Base-by-base conservation (phyloP, 371 early-diverging fungal species). In the Rhizomucor pusillus region DNA sequence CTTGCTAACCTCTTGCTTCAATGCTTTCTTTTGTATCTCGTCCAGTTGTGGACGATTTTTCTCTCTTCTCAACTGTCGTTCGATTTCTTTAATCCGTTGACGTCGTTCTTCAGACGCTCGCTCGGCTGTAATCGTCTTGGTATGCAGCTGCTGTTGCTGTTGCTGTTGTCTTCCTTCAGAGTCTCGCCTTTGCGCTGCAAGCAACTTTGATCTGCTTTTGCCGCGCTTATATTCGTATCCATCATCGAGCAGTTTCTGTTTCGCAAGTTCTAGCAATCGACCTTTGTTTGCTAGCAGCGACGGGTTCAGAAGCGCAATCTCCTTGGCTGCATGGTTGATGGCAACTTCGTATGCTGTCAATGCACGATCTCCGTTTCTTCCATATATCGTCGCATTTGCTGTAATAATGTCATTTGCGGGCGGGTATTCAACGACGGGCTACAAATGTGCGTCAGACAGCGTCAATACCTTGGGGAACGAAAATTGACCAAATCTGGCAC, bases 151-250 rank as follows among this genome's bases (percentile, higher is more conserved):
- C 45, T 16, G 2, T 46, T 16, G 23, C 2, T 23, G 6, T 46
- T 13, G 47, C 18, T 0, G 47, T 23, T 2, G 24, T 18, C 0
- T 19, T 12, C 1, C 44, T 3, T 44, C 0, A 14, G 16, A 12
- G 47, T 11, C 24, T 25, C 13, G 39, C 23, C 18, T 13, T 56
- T 29, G 29, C 7, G 29, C 29, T 7, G 29, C 52, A 48, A 66
- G 71, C 19, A 82, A 55, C 43, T 84, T 84, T 34, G 85, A 84
- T 37, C 85, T 69, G 41, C 81, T 82, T 25, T 65, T 63, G 12
- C 85, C 85, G 13, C 85, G 79, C 48, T 81, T 82, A 56, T 84
- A 84, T n/a, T 63, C 64, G 46, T 79, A 84, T 6, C 82, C 82
- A 20, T 72, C 72, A 23, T 66, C 66, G 20, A 84, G 50, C 1